Evolutionary conservation across 345 rosid species (phyloP).

Genomic region (Dipteronia sinensis): DNA sequence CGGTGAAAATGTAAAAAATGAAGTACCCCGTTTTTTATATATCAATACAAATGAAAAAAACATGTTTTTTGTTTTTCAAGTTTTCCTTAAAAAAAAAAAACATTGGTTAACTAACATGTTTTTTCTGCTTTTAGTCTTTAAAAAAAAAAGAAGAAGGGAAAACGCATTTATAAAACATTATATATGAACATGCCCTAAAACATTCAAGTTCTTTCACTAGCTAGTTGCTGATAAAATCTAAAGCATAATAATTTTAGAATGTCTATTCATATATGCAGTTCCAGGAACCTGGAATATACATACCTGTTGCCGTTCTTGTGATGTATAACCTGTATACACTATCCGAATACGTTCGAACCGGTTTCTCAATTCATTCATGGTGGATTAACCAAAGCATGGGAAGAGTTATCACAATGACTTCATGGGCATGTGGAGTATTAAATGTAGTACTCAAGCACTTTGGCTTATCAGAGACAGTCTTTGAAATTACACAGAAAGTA

Average conservation of each 20-base stretch:
- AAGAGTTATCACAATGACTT: constrained; percentile 29
- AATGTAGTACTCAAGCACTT: constrained; percentile 44
- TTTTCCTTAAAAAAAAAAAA: no score
- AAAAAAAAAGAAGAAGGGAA: no score
- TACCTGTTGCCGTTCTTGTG: constrained; percentile 27
- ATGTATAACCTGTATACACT: constrained; percentile 29
- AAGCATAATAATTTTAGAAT: not conserved
- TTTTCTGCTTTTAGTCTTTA: no score
- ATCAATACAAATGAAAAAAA: no score
- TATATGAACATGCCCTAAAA: not conserved
- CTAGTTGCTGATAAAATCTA: not conserved
- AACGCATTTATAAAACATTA: no score
- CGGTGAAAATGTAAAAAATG: no score
- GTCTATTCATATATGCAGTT: constrained; percentile 21
- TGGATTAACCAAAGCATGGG: constrained; percentile 43
- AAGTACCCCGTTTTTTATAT: no score
- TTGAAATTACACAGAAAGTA: no score
- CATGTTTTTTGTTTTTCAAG: no score
- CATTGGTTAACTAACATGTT: no score
- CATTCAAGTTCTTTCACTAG: not conserved
- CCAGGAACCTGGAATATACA: constrained; percentile 31
- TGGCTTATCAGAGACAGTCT: constrained; percentile 45
- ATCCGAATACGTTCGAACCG: constrained; percentile 32
- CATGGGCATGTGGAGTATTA: constrained; percentile 49
- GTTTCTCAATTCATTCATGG: constrained; percentile 46